Evolutionary conservation across 257 asterid genomes (phyloP), one percentile per base, ranked within the genome.

Genomic region (Gentiana dahurica): DNA sequence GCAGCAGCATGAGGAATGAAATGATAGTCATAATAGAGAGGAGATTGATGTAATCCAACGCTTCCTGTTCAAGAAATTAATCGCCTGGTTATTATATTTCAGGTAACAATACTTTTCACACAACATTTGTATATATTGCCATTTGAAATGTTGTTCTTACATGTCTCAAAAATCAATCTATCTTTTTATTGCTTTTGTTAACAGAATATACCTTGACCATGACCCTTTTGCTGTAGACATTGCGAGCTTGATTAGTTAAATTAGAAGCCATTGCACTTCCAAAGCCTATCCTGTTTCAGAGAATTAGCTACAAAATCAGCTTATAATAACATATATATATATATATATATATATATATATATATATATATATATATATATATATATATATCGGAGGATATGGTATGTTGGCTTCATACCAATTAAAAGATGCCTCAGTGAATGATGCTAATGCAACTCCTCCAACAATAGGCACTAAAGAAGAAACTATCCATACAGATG

Each of bases 211-310:
- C 97, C 92, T 86, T 92, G 60, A 62, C 66, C 95, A 89, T 80
- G 60, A 89, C n/a, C 49, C 69, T 78, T 66, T 89, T 86, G 74
- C 95, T 89, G 65, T 77, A 86, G 32, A 89, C 87, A 4, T 89
- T 89, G 47, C 97, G 87, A 8, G 95, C 79, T 68, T 89, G 97
- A 73, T 89, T 89, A 55, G 87, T 82, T 36, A 86, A 69, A 65
- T 89, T 89, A n/a, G 97, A 89, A 59, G 97, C 94, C 97, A 89
- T 86, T 61, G 97, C 95, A 47, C 83, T 80, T 55, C 85, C 71
- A 52, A 89, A 86, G 58, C 95, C 97, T 54, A 84, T 68, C 97
- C 95, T 89, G 86, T 61, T 65, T 49, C 53, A 44, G 43, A 52
- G 8, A 5, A 34, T 39, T 15, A n/a, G 24, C 6, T 24, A 24